Base-by-base conservation (phyloP, 2,329 filamentous ascomycete species). In the Eutypella sp. region DNA sequence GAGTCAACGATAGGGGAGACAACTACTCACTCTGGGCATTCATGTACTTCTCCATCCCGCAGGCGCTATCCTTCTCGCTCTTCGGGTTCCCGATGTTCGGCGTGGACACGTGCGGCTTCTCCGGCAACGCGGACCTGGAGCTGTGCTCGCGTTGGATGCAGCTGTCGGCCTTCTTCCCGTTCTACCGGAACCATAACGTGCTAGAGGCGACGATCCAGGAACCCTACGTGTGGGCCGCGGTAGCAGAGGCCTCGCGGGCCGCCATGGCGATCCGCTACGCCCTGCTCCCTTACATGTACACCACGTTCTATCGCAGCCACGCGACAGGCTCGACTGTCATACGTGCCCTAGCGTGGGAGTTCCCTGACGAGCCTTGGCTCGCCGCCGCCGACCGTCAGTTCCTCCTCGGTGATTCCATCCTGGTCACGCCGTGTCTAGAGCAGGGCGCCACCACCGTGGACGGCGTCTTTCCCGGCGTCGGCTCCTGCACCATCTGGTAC, bases 1-100 rank as follows among this genome's bases (percentile, higher is more conserved):
- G 27, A 3, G 16, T 8, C 7, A 11, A 37, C 6, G 16, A 20
- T 19, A 64, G 87, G 24, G 87, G 85, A 27, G 83, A 92, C 63
- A 91, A 90, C 58, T 68, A 72, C 16, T 84, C 82, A 3, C 75
- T 79, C 13, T 92, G 85, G 80, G 74, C 76, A 1, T 85, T 82
- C 61, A 86, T 91, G 79, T 85, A 78, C 64, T 83, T 85, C 63
- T 83, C 82, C 10, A 93, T 93, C 56, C 80, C 86, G 0, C 86
- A 91, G 63, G 87, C 86, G 1, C 72, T 95, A 0, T 82, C 79
- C 3, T 91, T 90, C 65, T 80, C 78, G 2, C 73, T 89, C 4
- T 89, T 85, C 51, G 85, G 85, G 24, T 81, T 90, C 31, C 86
- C 86, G 10, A 89, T 90, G 84, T 88, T 88, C 52, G 84, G 84